Evolutionary conservation across 2,329 filamentous ascomycete species (phyloP).

Genomic region (Elsinoe fawcettii): DNA sequence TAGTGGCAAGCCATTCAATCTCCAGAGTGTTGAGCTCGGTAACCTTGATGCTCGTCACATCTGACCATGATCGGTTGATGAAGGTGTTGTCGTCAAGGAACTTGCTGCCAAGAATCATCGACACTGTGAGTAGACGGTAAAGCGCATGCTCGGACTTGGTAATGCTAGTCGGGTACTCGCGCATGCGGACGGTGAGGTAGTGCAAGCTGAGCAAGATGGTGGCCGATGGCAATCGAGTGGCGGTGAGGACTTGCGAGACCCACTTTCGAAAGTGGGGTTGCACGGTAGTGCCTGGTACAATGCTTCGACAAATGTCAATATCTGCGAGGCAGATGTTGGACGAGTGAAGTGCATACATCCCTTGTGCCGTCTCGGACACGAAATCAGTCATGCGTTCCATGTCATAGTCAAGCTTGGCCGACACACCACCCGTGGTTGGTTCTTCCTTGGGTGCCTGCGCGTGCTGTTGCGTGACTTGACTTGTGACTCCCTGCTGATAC

Average conservation of each 20-base stretch:
- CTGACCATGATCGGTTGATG: slow-evolving; percentile 93
- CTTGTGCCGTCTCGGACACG: slow-evolving; percentile 78
- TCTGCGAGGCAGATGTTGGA: slow-evolving; percentile 51
- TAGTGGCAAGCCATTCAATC: slow-evolving; percentile 76
- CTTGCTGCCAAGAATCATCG: slow-evolving; percentile 83
- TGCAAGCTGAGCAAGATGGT: slow-evolving; percentile 56
- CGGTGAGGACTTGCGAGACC: slow-evolving; percentile 81
- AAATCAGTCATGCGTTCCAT: slow-evolving; percentile 95
- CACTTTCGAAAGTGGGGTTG: slow-evolving; percentile 75
- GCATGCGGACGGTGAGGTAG: slow-evolving; percentile 74
- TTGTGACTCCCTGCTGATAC: slow-evolving; percentile 33
- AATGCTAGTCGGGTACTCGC: slow-evolving; percentile 27
- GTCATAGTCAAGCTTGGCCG: slow-evolving; percentile 90
- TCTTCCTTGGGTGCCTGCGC: slow-evolving; percentile 48
- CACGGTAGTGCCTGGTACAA: slow-evolving; percentile 54
- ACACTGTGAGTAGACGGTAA: slow-evolving; percentile 80
- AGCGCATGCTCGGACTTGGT: slow-evolving; percentile 57
- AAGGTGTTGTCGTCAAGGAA: slow-evolving; percentile 97
- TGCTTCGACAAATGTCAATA: slow-evolving; percentile 57
- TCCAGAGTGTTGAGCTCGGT: slow-evolving; percentile 78
- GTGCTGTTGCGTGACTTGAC: slow-evolving; percentile 31
- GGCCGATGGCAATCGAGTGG: slow-evolving; percentile 44
- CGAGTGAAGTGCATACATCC: slow-evolving; percentile 55
- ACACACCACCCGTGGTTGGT: slow-evolving; percentile 73
- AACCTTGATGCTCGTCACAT: slow-evolving; percentile 84